Base-by-base conservation (phyloP, 2,329 filamentous ascomycete species). In the Diaporthe australafricana region DNA sequence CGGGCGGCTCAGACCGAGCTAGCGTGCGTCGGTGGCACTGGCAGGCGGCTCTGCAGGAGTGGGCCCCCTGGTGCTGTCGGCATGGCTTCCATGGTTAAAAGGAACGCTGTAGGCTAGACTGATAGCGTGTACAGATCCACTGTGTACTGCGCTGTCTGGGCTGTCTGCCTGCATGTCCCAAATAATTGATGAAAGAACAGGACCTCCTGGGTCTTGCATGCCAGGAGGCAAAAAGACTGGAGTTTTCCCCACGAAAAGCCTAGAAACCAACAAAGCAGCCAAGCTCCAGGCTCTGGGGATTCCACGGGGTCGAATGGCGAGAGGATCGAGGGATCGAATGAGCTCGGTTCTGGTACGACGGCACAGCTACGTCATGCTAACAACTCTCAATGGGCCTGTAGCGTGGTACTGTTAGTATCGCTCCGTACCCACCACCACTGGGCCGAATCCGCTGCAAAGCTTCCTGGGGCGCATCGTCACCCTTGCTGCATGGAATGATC, bases 401-500 rank as follows among this genome's bases (percentile, higher is more conserved):
- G 60, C 6, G 2, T 4, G 12, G 2, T 12, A 7, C 12, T 65
- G 60, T 65, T 65, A 65, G 60, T 65, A 45, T 65, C 42, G 38
- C 14, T 12, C 20, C 1, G 60, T 65, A 65, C 45, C 45, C 60
- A 63, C 60, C n/a, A n/a, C 56, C 14, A 11, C 12, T 9, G 45
- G 60, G 60, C 60, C 60, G 60, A 65, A 50, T 38, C 30, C 60
- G 60, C 60, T 27, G 27, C 66, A 27, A 27, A 55, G 40, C 50
- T 69, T 48, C 38, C 53, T 69, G 30, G 66, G 42, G 53, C 38
- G 66, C 30, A 35, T 48, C 55, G 66, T 69, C 66, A 69, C 55
- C 66, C 66, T 69, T 50, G 65, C 50, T 47, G 65, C 50, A 65
- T 65, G 60, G 60, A 65, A 65, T 50, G 60, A 65, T 65, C 60